A percentile compares a stretch with the other conserved stretches of the same genome.
Evolutionary conservation across 106 monocot genomes (phyloP).

Genomic region (Triglochin maritima): DNA sequence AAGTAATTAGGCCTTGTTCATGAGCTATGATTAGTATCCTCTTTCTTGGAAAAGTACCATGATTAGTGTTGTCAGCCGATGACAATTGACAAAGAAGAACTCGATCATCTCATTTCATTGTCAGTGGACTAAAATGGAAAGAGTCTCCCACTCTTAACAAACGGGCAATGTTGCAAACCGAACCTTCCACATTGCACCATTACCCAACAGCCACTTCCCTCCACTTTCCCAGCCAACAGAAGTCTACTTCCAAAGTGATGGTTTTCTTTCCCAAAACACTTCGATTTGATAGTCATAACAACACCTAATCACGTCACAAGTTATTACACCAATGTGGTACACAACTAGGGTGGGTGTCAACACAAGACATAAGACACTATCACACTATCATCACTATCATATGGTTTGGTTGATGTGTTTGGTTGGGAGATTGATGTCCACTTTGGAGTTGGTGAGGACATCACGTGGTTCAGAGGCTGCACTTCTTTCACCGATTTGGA

Average conservation of each 20-base stretch:
- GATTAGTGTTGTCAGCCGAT: too few relatives aligned
- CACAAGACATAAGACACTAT: neutral
- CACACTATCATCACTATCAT: neutral
- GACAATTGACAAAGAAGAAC: too few relatives aligned
- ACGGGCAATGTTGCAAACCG: neutral
- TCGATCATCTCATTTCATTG: neutral
- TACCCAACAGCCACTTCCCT: constrained; percentile 3
- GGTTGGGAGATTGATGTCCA: neutral
- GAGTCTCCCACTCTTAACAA: neutral
- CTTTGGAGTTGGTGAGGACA: neutral
- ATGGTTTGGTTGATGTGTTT: too few relatives aligned
- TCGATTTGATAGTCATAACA: neutral
- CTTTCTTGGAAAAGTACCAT: too few relatives aligned
- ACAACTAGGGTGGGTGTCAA: neutral
- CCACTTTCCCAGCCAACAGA: neutral
- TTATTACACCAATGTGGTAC: neutral
- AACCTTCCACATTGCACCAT: neutral
- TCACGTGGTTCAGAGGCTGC: constrained; percentile 6
- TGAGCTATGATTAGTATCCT: too few relatives aligned
- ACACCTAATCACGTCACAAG: neutral
- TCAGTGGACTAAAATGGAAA: neutral
- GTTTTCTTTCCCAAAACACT: constrained; percentile 5
- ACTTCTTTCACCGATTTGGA: constrained; percentile 5
- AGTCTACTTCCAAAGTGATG: constrained; percentile 1
- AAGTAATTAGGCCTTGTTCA: too few relatives aligned